Evolutionary conservation across 768 basidiomycete genomes (phyloP).

Genomic region (Candolleomyces aberdarensis): DNA sequence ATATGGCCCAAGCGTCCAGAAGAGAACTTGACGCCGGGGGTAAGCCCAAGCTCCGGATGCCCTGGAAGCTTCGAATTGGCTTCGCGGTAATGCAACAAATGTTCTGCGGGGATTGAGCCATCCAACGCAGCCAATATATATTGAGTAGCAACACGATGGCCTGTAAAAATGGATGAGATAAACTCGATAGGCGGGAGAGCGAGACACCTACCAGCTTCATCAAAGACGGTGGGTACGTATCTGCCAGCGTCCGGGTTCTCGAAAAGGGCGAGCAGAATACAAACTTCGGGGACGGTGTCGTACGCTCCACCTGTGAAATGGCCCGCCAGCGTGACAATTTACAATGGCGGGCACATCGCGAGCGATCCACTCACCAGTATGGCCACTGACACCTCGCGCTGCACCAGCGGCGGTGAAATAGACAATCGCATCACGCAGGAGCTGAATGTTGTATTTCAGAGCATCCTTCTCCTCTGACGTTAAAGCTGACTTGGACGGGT

Average conservation of each 20-base stretch:
- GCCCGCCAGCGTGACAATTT: constrained; percentile 1
- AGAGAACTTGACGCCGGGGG: constrained; percentile 91
- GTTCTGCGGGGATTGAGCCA: constrained; percentile 66
- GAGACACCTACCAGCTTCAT: constrained; percentile 65
- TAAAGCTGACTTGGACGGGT: constrained; percentile 63
- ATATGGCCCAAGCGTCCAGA: constrained; percentile 91
- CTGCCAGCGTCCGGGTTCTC: constrained; percentile 48
- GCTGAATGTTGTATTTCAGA: constrained; percentile 68
- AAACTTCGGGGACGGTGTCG: constrained; percentile 83
- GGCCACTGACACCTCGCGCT: constrained; percentile 83
- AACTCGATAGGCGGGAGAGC: not conserved
- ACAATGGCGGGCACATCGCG: not conserved
- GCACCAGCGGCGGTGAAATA: constrained; percentile 84
- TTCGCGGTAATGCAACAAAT: constrained; percentile 81
- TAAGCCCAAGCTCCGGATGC: constrained; percentile 85
- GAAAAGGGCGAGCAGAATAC: constrained; percentile 73
- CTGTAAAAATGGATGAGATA: constrained; percentile 29
- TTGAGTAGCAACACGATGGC: constrained; percentile 89
- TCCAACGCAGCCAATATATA: constrained; percentile 81
- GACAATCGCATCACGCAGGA: constrained; percentile 82
- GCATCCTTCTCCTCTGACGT: constrained; percentile 56
- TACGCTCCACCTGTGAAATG: constrained; percentile 51
- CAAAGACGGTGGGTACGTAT: constrained; percentile 69
- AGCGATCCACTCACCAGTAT: constrained; percentile 53
- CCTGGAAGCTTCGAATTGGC: constrained; percentile 86